Evolutionary conservation across 768 basidiomycete genomes (phyloP).

Genomic region (Botryobasidium botryosum): DNA sequence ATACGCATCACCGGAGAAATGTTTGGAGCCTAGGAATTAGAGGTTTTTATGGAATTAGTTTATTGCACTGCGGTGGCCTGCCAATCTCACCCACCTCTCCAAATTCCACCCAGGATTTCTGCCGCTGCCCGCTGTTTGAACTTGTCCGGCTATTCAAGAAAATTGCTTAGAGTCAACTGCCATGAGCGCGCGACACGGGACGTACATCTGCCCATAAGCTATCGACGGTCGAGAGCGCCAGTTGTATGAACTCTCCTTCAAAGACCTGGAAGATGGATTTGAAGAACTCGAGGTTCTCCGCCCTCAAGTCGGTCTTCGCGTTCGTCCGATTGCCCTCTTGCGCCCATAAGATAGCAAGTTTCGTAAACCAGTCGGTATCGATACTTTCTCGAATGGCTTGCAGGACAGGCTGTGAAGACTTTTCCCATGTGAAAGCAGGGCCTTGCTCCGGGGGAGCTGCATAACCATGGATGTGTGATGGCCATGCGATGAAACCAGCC

Average conservation of each 20-base stretch:
- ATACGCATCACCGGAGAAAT: conserved; percentile 47
- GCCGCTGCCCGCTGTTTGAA: conserved; percentile 76
- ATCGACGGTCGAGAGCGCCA: conserved; percentile 39
- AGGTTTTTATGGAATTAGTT: neutral
- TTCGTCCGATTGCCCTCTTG: conserved; percentile 49
- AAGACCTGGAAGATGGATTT: conserved; percentile 47
- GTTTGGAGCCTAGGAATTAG: conserved; percentile 46
- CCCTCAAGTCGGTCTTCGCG: conserved; percentile 37
- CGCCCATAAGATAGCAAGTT: conserved; percentile 49
- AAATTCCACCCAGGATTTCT: conserved; percentile 52
- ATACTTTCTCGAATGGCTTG: conserved; percentile 33
- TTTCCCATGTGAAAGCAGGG: conserved; percentile 35
- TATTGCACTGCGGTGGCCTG: neutral
- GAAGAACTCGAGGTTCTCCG: conserved; percentile 32
- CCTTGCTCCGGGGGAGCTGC: conserved; percentile 23
- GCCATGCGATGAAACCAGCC: conserved; percentile 70
- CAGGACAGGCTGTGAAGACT: conserved; percentile 30
- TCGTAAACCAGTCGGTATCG: conserved; percentile 39
- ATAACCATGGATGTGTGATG: conserved; percentile 45
- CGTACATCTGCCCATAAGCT: neutral
- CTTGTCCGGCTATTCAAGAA: conserved; percentile 29
- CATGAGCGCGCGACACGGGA: neutral
- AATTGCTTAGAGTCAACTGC: neutral
- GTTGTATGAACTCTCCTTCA: conserved; percentile 34
- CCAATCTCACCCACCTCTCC: conserved; percentile 37